These are phyloP conservation scores for Chimonanthus salicifolius DNA, from an alignment of 164 flowering plant genomes.

Conservation along the genomic window DNA sequence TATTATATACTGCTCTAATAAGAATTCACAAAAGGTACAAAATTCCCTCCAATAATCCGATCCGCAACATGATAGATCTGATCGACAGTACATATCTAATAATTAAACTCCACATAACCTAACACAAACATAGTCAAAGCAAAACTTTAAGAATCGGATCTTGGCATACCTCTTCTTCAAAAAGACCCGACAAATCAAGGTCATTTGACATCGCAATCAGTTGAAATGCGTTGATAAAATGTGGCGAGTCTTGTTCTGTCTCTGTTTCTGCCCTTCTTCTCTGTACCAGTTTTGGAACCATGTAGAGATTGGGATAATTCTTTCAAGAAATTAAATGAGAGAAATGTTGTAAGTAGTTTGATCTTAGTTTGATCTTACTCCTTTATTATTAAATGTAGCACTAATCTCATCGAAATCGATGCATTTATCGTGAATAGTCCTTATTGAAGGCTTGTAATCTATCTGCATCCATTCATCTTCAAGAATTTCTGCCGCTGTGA, in stretches of 20 bases:
- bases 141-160: background rate
- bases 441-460: constrained; percentile 36
- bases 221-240: constrained; percentile 43
- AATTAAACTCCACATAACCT: background rate
- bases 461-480: constrained; percentile 61
- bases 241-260: constrained; percentile 15
- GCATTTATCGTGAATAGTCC: constrained; percentile 23
- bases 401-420: constrained; percentile 38
- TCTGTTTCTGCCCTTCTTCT: constrained; percentile 16
- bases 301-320: background rate
- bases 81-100: too few species aligned
- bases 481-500: constrained; percentile 51
- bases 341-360: background rate
- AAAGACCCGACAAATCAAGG: constrained; percentile 42
- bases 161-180: constrained; percentile 42
- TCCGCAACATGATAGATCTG: too few species aligned
- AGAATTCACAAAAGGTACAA: too few species aligned
- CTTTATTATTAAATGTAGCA: constrained; percentile 35
- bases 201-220: constrained; percentile 43
- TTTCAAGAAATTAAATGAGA: background rate
- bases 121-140: background rate
- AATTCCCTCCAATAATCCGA: too few species aligned
- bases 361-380: constrained; percentile 28
- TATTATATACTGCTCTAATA: too few species aligned
- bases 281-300: constrained; percentile 15